Percentiles rank a stretch among this genome's conserved stretches.
These are phyloP conservation scores for Borovskyia barvae DNA, from an alignment of 208 protist genomes.

Conservation along the genomic window DNA sequence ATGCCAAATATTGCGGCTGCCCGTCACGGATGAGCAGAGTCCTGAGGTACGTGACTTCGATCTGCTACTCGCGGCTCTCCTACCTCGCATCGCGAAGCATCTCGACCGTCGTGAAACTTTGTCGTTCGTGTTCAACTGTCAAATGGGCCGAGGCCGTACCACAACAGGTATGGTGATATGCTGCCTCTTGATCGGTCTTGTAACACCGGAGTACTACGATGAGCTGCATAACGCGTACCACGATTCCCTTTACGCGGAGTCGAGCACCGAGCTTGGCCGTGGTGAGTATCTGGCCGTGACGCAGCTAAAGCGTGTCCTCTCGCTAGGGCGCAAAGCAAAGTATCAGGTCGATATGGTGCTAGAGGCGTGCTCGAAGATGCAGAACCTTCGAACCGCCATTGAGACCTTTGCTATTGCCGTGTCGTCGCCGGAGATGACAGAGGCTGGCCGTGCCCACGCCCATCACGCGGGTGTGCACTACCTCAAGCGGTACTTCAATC, in stretches of 20 bases:
- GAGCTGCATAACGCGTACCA: slow-evolving; percentile 73
- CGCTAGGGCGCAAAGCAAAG: slow-evolving; percentile 67
- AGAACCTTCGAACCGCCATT: slow-evolving; percentile 87
- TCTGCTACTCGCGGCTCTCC: slow-evolving; percentile 51
- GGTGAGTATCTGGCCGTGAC: slow-evolving; percentile 79
- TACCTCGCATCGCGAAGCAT: slow-evolving; percentile 73
- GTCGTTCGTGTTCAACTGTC: slow-evolving; percentile 91
- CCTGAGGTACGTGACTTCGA: slow-evolving; percentile 79
- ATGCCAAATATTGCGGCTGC: slow-evolving; percentile 64
- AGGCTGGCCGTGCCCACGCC: slow-evolving; percentile 67
- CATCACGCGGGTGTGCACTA: slow-evolving; percentile 88
- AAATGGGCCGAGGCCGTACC: slow-evolving; percentile 88
- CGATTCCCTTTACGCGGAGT: slow-evolving; percentile 47
- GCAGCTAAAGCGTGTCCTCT: slow-evolving; percentile 81
- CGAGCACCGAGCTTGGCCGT: slow-evolving; percentile 43
- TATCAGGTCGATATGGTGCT: slow-evolving; percentile 80
- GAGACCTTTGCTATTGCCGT: slow-evolving; percentile 69
- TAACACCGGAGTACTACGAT: slow-evolving; percentile 84
- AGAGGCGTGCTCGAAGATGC: slow-evolving; percentile 83
- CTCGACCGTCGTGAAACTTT: slow-evolving; percentile 70
- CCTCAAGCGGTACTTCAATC: slow-evolving; percentile 85
- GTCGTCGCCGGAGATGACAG: slow-evolving; percentile 69
- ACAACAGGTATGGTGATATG: slow-evolving; percentile 91
- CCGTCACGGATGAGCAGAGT: slow-evolving; percentile 89
- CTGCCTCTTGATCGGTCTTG: slow-evolving; percentile 80